Evolutionary conservation across 2,329 filamentous ascomycete species (phyloP).

Genomic region (Pseudogymnoascus sp.): DNA sequence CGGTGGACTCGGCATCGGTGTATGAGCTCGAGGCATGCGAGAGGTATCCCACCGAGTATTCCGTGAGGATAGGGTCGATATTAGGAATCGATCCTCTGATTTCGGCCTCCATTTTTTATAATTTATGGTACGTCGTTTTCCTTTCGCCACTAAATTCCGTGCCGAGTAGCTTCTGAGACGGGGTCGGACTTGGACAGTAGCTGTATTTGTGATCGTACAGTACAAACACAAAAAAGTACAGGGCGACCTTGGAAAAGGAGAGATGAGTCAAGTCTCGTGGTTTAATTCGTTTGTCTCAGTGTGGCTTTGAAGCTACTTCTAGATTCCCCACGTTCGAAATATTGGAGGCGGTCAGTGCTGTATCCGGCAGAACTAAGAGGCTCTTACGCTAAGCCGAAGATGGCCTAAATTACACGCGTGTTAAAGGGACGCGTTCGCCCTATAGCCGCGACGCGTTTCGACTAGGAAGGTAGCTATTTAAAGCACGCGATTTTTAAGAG

Average conservation of each 20-base stretch:
- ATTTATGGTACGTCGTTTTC: constrained; percentile 7
- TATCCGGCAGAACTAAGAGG: constrained; percentile 8
- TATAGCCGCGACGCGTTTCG: constrained; percentile 4
- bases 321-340: constrained; percentile 9
- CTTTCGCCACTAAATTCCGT: not conserved
- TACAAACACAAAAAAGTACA: not conserved
- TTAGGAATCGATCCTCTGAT: constrained; percentile 76
- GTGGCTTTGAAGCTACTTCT: not conserved
- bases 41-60: constrained; percentile 91
- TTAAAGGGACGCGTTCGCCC: not conserved
- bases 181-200: not conserved
- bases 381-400: not conserved
- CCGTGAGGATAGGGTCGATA: constrained; percentile 80
- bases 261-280: constrained; percentile 5
- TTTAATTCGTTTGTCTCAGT: constrained; percentile 1
- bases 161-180: constrained; percentile 1
- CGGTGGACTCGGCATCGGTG: constrained; percentile 62
- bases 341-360: constrained; percentile 8
- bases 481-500: constrained; percentile 4
- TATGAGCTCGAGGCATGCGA: constrained; percentile 85
- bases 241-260: not conserved
- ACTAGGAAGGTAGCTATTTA: not conserved
- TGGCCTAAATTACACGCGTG: constrained; percentile 4
- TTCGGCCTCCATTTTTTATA: constrained; percentile 69
- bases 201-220: constrained; percentile 1